Evolutionary conservation across 2,329 filamentous ascomycete genomes (phyloP), one percentile per base, ranked within the genome.

Genomic region (Alternaria dauci): DNA sequence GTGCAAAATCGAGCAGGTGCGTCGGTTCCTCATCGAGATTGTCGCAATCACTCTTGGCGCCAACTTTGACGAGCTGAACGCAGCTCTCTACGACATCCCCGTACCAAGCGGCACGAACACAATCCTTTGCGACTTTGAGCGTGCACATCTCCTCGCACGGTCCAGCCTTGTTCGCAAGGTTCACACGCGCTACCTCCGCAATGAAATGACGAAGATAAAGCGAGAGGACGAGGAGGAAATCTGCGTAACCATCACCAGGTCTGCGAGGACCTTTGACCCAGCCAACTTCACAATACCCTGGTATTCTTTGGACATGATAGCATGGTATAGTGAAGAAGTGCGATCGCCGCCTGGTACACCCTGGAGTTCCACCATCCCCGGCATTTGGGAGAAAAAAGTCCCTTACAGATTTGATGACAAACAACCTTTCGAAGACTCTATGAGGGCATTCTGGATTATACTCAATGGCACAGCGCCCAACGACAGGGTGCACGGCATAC

Each of bases 281-380:
- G 2, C 5, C 16, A n/a, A 32, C n/a, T 18, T 9, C 18, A 32
- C 38, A 34, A 9, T 53, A 16, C 38, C n/a, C 1, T 4, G 11
- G 16, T 53, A 32, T 26, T 18, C 51, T 43, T n/a, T 53, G 18
- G 51, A 53, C 39, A 23, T 53, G 51, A 44, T 53, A 18, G 51
- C n/a, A 39, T 53, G 51, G 51, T 44, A 53, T 28, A 28, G 39
- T 39, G 39, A 53, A 34, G n/a, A 53, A 53, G 14, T 14, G 39
- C 51, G 51, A n/a, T 43, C 4, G 5, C 39, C 51, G 32, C 44
- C 51, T 34, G 51, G 18, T 8, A 44, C 20, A 25, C 5, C 26
- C 18, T 53, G 51, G 51, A 7, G 18, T 0, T 43, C 18, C 14
- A 53, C 51, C 5, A 8, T 53, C 28, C 25, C 39, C 5, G 51